Base-by-base conservation (phyloP, 164 flowering plant genomes). In the Macadamia integrifolia region DNA sequence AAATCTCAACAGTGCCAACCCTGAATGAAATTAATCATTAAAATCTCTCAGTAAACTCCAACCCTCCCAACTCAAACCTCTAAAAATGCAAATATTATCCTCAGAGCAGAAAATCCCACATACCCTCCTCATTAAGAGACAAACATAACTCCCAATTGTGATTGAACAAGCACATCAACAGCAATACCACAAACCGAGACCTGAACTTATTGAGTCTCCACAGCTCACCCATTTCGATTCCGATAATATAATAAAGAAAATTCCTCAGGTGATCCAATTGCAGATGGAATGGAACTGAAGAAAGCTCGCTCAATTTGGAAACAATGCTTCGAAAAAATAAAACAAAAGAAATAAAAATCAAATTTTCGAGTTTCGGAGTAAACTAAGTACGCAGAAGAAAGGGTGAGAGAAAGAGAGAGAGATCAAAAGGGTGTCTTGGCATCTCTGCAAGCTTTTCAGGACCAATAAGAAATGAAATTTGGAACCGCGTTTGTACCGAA, bases 61-160 rank as follows among this genome's bases (percentile, higher is more conserved):
- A 61, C 65, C 55, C n/a, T 11, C 3, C 3, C 29, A 53, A 35
- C 40, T 35, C 5, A 35, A 64, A 13, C 23, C 4, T 18, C 11
- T 9, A 30, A 64, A 58, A 46, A 14, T 18, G 9, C 3, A 65
- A 29, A 53, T 46, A 8, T 46, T 3, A 12, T 53, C 57, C 13
- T 12, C 3, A 17, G n/a, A 53, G 18, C n/a, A 29, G 43, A 0
- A 63, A 64, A 56, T 6, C 40, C 5, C 13, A 40, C 75, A 44
- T 70, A 88, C 93, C 91, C 83, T 88, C 93, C 61, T 79, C 75
- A 55, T 88, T 86, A 64, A 88, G 73, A 62, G 84, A 82, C 74
- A 71, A 75, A 64, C 83, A 79, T 29, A 76, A 59, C 18, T 62
- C 49, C 64, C 77, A 72, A 69, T 76, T 58, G 55, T 60, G 81